A percentile compares a stretch with the other conserved stretches of the same genome.
These are phyloP conservation scores for Acanthamoeba triangularis DNA, from an alignment of 208 protist genomes.

Conservation along the genomic window DNA sequence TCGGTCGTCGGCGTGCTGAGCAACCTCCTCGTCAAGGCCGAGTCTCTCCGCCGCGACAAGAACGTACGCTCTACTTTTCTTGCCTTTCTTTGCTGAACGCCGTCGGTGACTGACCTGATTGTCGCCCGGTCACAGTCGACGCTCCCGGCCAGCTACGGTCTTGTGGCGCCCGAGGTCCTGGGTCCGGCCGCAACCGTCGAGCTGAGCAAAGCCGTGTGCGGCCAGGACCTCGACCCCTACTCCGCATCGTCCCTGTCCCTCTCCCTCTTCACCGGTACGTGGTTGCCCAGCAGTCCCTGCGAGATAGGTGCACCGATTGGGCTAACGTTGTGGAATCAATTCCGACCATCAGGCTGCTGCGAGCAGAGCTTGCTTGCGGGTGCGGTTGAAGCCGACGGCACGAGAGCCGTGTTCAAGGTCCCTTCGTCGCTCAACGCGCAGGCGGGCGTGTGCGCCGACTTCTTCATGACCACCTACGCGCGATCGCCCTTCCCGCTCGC, in stretches of 20 bases:
- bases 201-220: constrained; percentile 20
- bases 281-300: neutral
- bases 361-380: neutral
- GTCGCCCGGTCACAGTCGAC: neutral
- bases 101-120: too few species aligned
- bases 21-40: neutral
- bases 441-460: constrained; percentile 23
- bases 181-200: neutral
- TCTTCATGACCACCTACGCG: constrained; percentile 31
- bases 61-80: neutral
- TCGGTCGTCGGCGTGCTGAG: constrained; percentile 3
- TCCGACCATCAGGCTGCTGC: constrained; percentile 53
- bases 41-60: neutral
- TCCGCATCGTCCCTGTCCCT: neutral
- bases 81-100: neutral
- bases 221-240: constrained; percentile 41
- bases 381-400: neutral
- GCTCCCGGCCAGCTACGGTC: neutral
- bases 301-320: neutral
- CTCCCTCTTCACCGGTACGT: neutral
- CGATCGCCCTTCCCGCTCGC: constrained; percentile 16
- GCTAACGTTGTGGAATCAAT: too few species aligned
- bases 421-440: constrained; percentile 1
- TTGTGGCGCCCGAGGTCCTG: neutral
- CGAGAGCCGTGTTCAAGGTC: neutral